Base-by-base conservation (phyloP, 768 basidiomycete species). In the Amanita pallidorosea region DNA sequence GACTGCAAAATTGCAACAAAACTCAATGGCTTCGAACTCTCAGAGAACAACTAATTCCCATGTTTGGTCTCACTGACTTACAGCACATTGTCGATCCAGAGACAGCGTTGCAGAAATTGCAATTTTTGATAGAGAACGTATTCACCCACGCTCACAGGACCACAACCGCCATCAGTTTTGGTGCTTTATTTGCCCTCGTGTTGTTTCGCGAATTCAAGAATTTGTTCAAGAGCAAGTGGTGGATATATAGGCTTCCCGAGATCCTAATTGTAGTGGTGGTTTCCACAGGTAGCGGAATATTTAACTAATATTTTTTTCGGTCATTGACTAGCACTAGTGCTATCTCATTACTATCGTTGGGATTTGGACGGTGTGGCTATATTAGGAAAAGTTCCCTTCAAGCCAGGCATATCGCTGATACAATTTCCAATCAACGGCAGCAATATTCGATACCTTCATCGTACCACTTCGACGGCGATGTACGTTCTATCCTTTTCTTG, bases 381-480 rank as follows among this genome's bases (percentile, higher is more conserved):
- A 49, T 74, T 99, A 6, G 96, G 96, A 8, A 64, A 73, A 7
- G 85, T 99, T 29, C 70, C 82, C 7, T 67, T 88, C 56, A 73
- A 73, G 37, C 77, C 76, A 13, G 80, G 80, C 20, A 61, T 57
- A 11, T 79, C 65, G 49, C 85, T 90, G 56, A 67, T 98, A 56
- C 75, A 79, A 52, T 77, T 89, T 57, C 96, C 96, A 4, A 58
- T 98, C 2, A 71, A 70, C 25, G 66, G 73, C 13, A 63, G 70
- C 20, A 81, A 79, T 29, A 60, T 85, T 53, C 76, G 73, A 52
- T 88, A 81, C 60, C 69, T 95, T 22, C 79, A 77, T 27, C 71
- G 78, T 41, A 96, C 93, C 0, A 93, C 92, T 1, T 85, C 87
- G 1, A 91, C 88, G 2, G 85, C 91, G 4, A 76, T 88, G 85